Base-by-base conservation (phyloP, 208 protist genomes). In the Kentomonas sorsogonicus region DNA sequence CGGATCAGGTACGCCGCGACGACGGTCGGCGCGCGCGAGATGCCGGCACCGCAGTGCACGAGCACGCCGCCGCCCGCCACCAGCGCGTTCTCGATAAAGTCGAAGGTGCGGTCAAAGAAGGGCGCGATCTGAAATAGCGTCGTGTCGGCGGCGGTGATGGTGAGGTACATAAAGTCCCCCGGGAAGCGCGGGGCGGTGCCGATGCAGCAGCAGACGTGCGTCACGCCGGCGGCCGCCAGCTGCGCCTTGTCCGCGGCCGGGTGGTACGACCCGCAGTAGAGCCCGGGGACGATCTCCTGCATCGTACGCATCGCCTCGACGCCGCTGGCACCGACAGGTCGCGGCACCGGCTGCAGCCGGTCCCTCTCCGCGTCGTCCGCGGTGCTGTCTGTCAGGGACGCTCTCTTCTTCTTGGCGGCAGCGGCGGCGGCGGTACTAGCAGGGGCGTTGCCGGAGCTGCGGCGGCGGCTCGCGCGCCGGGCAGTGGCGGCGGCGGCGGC, bases 11-110 rank as follows among this genome's bases (percentile, higher is more conserved):
- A 91, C 13, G 87, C 76, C 0, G 75, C 71, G 0, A 80, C 72
- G 63, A 91, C 67, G 23, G 79, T 86, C 22, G 87, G 80, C 4
- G 81, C 83, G 27, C 87, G 77, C 1, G 83, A 91, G 52, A 94
- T 94, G 39, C 83, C 87, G 2, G 81, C 83, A 0, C 83, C 87
- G 51, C 87, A 94, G 57, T 94, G 87, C 45, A 94, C 81, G 5
- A 90, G 66, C 18, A 94, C 81, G 0, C 48, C 72, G 6, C 72
- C 77, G n/a, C 43, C 33, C 34, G 63, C 60, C 13, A 78, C 69
- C 11, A 86, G 34, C 26, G 79, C 81, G 3, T 71, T 70, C 45
- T 90, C 79, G 45, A 91, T 89, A 62, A 91, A 94, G 25, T 81
- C 69, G 54, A 79, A 87, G 3, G 80, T 83, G 18, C 55, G 61